Evolutionary conservation across 75 land plant species (phyloP).

Genomic region (Selaginella tamariscina): DNA sequence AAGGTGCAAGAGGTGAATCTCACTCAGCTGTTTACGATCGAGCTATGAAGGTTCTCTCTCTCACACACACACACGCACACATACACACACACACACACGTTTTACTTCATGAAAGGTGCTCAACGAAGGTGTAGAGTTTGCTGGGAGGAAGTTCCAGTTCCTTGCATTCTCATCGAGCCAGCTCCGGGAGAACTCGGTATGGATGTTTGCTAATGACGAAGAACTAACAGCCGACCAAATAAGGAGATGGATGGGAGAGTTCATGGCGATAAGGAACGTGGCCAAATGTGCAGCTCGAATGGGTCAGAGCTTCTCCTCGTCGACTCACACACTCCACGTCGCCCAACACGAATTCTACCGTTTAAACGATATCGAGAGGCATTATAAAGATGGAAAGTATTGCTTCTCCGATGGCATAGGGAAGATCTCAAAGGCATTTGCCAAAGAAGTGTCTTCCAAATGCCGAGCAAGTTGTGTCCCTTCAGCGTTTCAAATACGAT

Average conservation of each 20-base stretch:
- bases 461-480: slow-evolving; percentile 35
- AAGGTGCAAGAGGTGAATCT: slow-evolving; percentile 15
- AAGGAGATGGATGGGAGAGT: slow-evolving; percentile 79
- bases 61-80: no score
- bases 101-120: slow-evolving; percentile 43
- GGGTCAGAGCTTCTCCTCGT: slow-evolving; percentile 88
- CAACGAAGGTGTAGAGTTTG: slow-evolving; percentile 46
- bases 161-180: no score
- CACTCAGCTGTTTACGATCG: slow-evolving; percentile 40
- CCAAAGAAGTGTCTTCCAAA: slow-evolving; percentile 43
- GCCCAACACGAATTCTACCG: slow-evolving; percentile 32
- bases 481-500: slow-evolving; percentile 83
- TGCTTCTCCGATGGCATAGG: slow-evolving; percentile 94
- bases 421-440: slow-evolving; percentile 66
- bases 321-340: slow-evolving; percentile 60
- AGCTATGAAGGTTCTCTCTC: slow-evolving; percentile 35
- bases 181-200: slow-evolving; percentile 59
- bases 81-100: no score
- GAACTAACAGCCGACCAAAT: slow-evolving; percentile 45
- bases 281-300: slow-evolving; percentile 95
- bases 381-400: slow-evolving; percentile 33
- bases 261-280: slow-evolving; percentile 69
- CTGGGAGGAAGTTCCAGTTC: slow-evolving; percentile 57
- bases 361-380: slow-evolving; percentile 49
- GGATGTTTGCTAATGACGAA: slow-evolving; percentile 68